These are phyloP conservation scores for Eucalyptus fibrosa DNA, from an alignment of 345 rosid species.

Conservation along the genomic window DNA sequence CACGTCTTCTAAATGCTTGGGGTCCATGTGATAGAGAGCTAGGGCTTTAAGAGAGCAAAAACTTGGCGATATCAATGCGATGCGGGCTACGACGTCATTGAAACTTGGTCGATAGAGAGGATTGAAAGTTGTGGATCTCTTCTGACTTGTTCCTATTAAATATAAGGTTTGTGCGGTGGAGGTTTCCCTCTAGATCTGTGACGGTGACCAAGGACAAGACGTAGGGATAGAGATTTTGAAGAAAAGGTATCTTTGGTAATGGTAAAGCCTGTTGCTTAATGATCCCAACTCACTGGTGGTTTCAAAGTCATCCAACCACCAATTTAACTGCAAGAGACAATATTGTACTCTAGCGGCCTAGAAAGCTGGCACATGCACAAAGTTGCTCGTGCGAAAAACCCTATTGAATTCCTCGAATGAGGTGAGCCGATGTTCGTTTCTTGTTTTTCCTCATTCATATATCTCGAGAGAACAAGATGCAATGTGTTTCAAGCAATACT, in stretches of 20 bases:
- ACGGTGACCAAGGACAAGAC: not conserved
- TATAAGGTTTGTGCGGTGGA: not conserved
- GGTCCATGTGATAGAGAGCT: not conserved
- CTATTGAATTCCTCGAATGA: not conserved
- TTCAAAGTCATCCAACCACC: slow-evolving; percentile 15
- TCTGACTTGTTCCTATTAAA: not conserved
- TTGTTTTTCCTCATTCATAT: not conserved
- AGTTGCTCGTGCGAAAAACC: not conserved
- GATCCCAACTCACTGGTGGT: slow-evolving; percentile 13
- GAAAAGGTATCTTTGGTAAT: slow-evolving; percentile 1
- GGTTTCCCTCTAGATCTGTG: not conserved
- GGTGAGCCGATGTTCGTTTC: not conserved
- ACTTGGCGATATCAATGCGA: not conserved
- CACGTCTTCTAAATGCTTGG: slow-evolving; percentile 2
- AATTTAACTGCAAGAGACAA: not conserved
- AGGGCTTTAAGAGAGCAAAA: not conserved
- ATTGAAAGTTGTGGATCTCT: not conserved
- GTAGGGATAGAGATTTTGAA: no score
- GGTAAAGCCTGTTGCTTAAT: not conserved
- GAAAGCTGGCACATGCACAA: not conserved
- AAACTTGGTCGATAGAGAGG: not conserved
- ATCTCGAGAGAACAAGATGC: not conserved
- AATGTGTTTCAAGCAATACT: not conserved
- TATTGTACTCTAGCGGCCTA: not conserved
- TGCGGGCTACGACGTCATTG: not conserved